Evolutionary conservation across 2,329 filamentous ascomycete genomes (phyloP).

Genomic region (Didymella sp.): DNA sequence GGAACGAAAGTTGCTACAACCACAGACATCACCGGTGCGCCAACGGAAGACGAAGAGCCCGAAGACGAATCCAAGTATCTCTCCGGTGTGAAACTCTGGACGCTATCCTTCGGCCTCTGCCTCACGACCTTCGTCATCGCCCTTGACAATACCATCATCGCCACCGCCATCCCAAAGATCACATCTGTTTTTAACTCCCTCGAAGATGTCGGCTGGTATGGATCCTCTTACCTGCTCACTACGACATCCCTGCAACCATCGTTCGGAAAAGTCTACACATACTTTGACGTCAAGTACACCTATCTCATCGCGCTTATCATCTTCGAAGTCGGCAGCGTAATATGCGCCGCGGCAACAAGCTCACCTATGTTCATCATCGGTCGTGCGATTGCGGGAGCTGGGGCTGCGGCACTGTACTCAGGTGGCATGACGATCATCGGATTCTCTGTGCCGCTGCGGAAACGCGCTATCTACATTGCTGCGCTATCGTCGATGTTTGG

Average conservation of each 20-base stretch:
- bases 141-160: conserved; percentile 52
- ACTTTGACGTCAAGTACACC: conserved; percentile 61
- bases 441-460: conserved; percentile 52
- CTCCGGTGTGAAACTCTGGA: conserved; percentile 41
- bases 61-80: conserved; percentile 50
- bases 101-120: conserved; percentile 46
- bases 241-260: conserved; percentile 54
- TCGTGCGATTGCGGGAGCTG: conserved; percentile 62
- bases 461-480: conserved; percentile 53
- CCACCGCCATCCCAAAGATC: conserved; percentile 51
- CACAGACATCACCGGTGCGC: conserved; percentile 3
- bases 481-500: conserved; percentile 49
- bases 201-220: conserved; percentile 54
- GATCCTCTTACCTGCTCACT: conserved; percentile 55
- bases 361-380: conserved; percentile 63
- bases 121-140: conserved; percentile 48
- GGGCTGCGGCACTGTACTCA: conserved; percentile 60
- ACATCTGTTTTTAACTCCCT: conserved; percentile 52
- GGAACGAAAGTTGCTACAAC: conserved; percentile 1
- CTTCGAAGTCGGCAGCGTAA: conserved; percentile 59
- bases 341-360: conserved; percentile 60
- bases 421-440: conserved; percentile 60
- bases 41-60: conserved; percentile 24
- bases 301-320: conserved; percentile 59
- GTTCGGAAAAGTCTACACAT: conserved; percentile 66